phyloP scores from a whole-genome alignment of 257 asterid genomes.

The Salvia hispanica region DNA sequence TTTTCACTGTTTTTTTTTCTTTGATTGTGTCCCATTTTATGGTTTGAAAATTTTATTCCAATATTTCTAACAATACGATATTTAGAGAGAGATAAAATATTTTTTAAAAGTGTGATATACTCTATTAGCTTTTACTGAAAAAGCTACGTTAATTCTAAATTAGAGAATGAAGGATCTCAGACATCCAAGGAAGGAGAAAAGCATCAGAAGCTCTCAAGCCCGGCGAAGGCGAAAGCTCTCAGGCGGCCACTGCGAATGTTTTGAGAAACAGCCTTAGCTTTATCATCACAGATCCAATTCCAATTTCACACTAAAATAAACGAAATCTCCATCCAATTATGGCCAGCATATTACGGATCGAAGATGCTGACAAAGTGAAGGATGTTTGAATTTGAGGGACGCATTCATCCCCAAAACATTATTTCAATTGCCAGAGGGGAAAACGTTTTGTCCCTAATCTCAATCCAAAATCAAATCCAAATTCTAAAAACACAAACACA shows the following conservation, averaged over 20 bases:
- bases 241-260: conserved; percentile 83
- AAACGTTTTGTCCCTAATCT: conserved; percentile 33
- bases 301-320: not conserved
- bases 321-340: conserved; percentile 37
- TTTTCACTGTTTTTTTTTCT: too few species aligned
- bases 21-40: too few species aligned
- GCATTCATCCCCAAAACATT: conserved; percentile 42
- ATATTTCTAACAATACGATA: too few species aligned
- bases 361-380: conserved; percentile 51
- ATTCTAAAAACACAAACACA: too few species aligned
- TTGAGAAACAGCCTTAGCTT: conserved; percentile 72
- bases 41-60: too few species aligned
- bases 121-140: too few species aligned
- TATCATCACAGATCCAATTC: conserved; percentile 44
- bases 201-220: conserved; percentile 79
- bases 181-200: conserved; percentile 81
- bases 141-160: too few species aligned
- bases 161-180: conserved; percentile 39
- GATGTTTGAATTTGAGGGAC: conserved; percentile 46
- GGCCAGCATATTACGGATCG: conserved; percentile 40
- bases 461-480: not conserved
- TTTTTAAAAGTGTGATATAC: too few species aligned
- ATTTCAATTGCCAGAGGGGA: conserved; percentile 35
- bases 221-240: conserved; percentile 74
- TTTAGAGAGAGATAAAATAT: too few species aligned